Evolutionary conservation across 805 yeast genomes (phyloP), one percentile per base, ranked within the genome.

Genomic region (Saccharomycopsis guyanensis): DNA sequence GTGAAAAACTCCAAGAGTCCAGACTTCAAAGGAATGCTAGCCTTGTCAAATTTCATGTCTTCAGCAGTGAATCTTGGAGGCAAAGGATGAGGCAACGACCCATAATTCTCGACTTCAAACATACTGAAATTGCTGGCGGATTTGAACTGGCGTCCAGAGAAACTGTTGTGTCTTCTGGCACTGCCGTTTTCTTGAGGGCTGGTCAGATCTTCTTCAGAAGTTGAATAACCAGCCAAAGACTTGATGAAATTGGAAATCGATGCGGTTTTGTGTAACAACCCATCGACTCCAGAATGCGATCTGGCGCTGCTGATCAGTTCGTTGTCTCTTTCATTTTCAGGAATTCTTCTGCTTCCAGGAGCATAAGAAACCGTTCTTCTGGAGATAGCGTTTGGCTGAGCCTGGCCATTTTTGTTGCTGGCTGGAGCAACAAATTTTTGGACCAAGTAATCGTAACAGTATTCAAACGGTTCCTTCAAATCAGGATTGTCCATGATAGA

Each of bases 1-100:
- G 86, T 59, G 55, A 84, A 76, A 61, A 82, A 85, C 43, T 81
- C 85, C 51, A 84, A 74, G 56, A 85, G 82, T 4, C 76, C 75
- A 7, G 86, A 80, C 3, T 69, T 68, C 8, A 76, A 60, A 1
- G 86, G 83, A 3, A 82, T 56, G 3, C 64, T 65, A 2, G 78
- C 76, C 18, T 52, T 54, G 4, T 51, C 50, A n/a, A 60, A 55
- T 6, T 60, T 62, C 27, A 59, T 50, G 8, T 59, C 57, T 40
- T 54, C 45, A 8, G 37, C 37, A n/a, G 53, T 47, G n/a, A 64
- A 62, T 42, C 54, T 29, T 15, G 54, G 50, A 5, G 54, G 52
- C 20, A 48, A 40, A 10, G 54, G 52, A 35, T 48, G 54, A 10
- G 54, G 52, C 24, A 36, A 24, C 4, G 35, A 27, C n/a, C 43